Base-by-base conservation (phyloP, 805 yeast species). In the Candida qinlingensis region DNA sequence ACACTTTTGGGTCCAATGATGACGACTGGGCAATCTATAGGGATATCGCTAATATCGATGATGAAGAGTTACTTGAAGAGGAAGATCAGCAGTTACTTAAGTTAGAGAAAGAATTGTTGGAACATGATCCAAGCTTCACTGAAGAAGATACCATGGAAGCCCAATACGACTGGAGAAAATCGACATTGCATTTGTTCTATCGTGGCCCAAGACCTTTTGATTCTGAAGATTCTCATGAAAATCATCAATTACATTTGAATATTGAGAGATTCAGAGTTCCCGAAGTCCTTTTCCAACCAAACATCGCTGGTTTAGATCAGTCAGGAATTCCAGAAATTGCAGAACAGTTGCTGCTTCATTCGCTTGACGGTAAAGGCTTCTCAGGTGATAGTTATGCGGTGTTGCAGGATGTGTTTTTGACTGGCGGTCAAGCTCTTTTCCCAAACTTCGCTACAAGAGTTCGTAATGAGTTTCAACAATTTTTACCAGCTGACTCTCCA, bases 1-100 rank as follows among this genome's bases (percentile, higher is more conserved):
- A 92, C 66, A 87, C 91, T 0, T 91, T 92, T 67, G 98, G 97
- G 48, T 91, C 96, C 3, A 83, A 89, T 60, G 98, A 92, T 62
- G 96, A 87, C 48, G 99, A 94, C 66, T 92, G 97, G 97, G 80
- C 85, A 26, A 83, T 89, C 13, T 92, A 92, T 63, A 77, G 94
- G 58, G 94, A 88, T 60, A 85, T 90, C 48, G 79, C 88, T 19
- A 80, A 77, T 53, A 83, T 75, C 13, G 84, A 83, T 28, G 87
- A 90, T 55, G 90, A 85, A 50, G 96, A 89, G 56, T 79, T 79
- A 34, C 84, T 87, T 52, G 96, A 85, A 49, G 87, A 81, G 46
- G 91, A 85, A 51, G 80, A 81, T 47, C 76, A 75, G 41, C 72
- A 72, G 44, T 74, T 87, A 30, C 63, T 78, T 27, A 75, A 73